These are phyloP conservation scores for Yamadazyma spencermartinsiae DNA, from an alignment of 1,139 yeast genomes.

Conservation along the genomic window DNA sequence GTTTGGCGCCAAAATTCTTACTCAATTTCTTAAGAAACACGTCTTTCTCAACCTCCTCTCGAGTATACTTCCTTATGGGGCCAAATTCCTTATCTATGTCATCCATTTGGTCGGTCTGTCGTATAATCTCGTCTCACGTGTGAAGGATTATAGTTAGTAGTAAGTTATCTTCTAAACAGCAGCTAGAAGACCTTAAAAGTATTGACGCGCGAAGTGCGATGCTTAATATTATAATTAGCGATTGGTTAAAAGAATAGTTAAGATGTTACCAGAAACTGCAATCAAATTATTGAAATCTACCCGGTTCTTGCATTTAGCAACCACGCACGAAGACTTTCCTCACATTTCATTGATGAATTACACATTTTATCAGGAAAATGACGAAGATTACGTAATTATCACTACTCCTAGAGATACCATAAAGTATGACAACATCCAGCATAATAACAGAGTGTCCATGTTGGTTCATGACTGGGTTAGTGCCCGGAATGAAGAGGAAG, in stretches of 20 bases:
- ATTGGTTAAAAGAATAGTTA: conserved; percentile 4
- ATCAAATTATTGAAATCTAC: conserved; percentile 54
- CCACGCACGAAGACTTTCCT: conserved; percentile 66
- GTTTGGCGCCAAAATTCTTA: neutral
- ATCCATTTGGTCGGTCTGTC: conserved; percentile 9
- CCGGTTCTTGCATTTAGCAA: conserved; percentile 78
- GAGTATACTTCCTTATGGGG: conserved; percentile 25
- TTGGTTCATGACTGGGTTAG: conserved; percentile 87
- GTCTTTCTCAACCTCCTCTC: conserved; percentile 22
- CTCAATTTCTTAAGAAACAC: conserved; percentile 2
- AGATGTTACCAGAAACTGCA: conserved; percentile 57
- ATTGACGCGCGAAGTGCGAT: neutral
- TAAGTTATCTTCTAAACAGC: no score
- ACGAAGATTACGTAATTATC: conserved; percentile 55
- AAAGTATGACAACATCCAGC: conserved; percentile 63
- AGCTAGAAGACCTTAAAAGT: no score
- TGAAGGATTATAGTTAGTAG: neutral
- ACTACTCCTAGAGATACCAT: conserved; percentile 70
- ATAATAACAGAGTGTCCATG: conserved; percentile 74
- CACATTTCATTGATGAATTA: conserved; percentile 90
- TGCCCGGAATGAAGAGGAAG: conserved; percentile 35
- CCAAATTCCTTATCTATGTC: conserved; percentile 34
- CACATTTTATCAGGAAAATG: conserved; percentile 52
- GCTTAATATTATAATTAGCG: neutral
- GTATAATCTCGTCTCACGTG: neutral